Evolutionary conservation across 2,329 filamentous ascomycete genomes (phyloP), one percentile per base, ranked within the genome.

Genomic region (Macroventuria anomochaeta): DNA sequence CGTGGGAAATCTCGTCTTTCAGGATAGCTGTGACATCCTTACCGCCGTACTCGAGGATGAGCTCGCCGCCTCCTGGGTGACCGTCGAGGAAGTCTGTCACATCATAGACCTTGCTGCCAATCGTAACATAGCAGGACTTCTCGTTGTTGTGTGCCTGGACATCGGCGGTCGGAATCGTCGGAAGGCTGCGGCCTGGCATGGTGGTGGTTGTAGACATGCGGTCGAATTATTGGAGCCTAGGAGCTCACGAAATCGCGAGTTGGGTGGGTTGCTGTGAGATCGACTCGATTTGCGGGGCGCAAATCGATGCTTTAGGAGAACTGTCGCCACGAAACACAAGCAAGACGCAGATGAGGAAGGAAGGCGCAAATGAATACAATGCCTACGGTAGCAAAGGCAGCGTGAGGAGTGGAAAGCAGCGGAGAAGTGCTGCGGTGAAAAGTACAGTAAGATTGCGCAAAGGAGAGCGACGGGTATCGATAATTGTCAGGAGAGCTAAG

Each of bases 51-150:
- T 96, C 90, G 59, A 97, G 80, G 57, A 99, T 88, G 65, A 97
- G 80, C 58, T 96, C 90, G 66, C 86, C 85, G 53, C 95, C 95
- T 64, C 95, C 95, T 20, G 95, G 95, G 73, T 99, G 95, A 63
- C 92, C 88, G 46, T 92, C 86, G 57, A 97, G 76, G 70, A 99
- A 99, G 50, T 90, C 86, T 54, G 95, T 97, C 60, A 99, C 84
- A 80, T 99, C 93, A 82, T 92, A 99, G 65, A 99, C 93, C 65
- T 93, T 96, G 53, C 84, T 83, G 58, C 91, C 93, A 48, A 97
- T 82, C 3, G 90, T 95, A 65, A 99, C 93, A 81, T 93, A 99
- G 81, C 93, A 97, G 41, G 91, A 96, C 71, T 91, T 85, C 42
- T 80, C 79, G 39, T 85, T 88, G 74, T 90, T 93, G 76, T 96